phyloP scores from a whole-genome alignment of 805 yeast species.

The Metschnikowia matae region DNA sequence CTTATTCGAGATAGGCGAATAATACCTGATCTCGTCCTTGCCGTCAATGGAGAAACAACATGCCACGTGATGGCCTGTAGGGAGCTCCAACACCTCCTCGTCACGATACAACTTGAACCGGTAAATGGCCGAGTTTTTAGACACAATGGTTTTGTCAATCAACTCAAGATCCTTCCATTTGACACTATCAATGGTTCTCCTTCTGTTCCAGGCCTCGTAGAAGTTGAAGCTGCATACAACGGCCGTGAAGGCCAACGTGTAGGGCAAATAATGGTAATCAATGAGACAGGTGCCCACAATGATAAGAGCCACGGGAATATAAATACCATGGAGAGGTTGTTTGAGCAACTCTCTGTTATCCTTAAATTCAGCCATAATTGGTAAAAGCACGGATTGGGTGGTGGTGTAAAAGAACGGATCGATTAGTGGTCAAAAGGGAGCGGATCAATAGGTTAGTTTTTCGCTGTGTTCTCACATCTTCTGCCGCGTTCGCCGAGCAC shows the following conservation, averaged over 20 bases:
- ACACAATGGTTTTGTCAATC: constrained; percentile 67
- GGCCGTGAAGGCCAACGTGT: constrained; percentile 33
- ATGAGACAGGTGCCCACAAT: constrained; percentile 57
- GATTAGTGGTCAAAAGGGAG: background rate
- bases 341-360: constrained; percentile 54
- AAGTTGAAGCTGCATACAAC: constrained; percentile 31
- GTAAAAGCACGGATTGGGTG: too few species aligned
- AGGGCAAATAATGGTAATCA: constrained; percentile 48
- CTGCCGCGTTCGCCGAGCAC: constrained; percentile 2
- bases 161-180: constrained; percentile 66
- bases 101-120: constrained; percentile 62
- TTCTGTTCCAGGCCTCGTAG: constrained; percentile 40
- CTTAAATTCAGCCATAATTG: constrained; percentile 17
- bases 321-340: constrained; percentile 72
- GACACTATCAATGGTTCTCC: constrained; percentile 44
- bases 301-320: constrained; percentile 62
- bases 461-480: constrained; percentile 1
- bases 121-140: constrained; percentile 69
- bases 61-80: constrained; percentile 74
- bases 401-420: too few species aligned
- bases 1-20: constrained; percentile 71
- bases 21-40: constrained; percentile 58
- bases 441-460: background rate
- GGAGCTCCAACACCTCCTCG: constrained; percentile 58
- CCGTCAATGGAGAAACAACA: constrained; percentile 49